Evolutionary conservation across 257 asterid genomes (phyloP), one percentile per base, ranked within the genome.

Genomic region (Solanum stenotomum): DNA sequence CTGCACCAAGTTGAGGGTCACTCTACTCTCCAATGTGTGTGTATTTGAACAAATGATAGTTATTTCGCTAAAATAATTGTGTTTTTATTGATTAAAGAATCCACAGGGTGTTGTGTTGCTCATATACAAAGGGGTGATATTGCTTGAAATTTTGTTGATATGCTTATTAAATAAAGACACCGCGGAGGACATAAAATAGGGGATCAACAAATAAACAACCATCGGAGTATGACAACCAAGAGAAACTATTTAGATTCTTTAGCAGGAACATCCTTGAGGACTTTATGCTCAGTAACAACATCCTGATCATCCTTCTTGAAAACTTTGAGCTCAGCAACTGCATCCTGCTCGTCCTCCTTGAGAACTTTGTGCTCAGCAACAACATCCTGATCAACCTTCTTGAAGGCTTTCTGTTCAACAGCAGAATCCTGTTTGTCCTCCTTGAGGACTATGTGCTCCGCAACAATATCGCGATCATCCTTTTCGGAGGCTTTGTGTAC

Each of bases 401-500:
- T 22, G 77, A 22, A 3, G 44, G 12, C 27, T 85, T 68, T 37
- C 7, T 85, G 65, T 10, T 38, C 77, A 85, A n/a, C 33, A 38
- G 33, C 67, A 8, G 15, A 22, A 27, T 11, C n/a, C 40, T 68
- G 70, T 18, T 86, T 10, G 16, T 70, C 83, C 25, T 42, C 29
- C 94, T 90, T 88, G 85, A 96, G 92, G 56, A 94, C 63, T 94
- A 94, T 93, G 38, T 94, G 92, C 90, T 89, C 67, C 20, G 4
- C 84, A n/a, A 33, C 22, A 70, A 29, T 38, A 31, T 82, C 97
- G 10, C 89, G 93, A 13, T 81, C 89, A 11, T 85, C 85, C 88
- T 91, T 91, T 94, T 89, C 88, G 85, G 95, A 95, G 40, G 95
- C 67, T 94, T 96, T 94, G 23, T 95, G 94, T 90, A 88, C 83